Base-by-base conservation (phyloP, 768 basidiomycete genomes). In the Lentinula lateritia region DNA sequence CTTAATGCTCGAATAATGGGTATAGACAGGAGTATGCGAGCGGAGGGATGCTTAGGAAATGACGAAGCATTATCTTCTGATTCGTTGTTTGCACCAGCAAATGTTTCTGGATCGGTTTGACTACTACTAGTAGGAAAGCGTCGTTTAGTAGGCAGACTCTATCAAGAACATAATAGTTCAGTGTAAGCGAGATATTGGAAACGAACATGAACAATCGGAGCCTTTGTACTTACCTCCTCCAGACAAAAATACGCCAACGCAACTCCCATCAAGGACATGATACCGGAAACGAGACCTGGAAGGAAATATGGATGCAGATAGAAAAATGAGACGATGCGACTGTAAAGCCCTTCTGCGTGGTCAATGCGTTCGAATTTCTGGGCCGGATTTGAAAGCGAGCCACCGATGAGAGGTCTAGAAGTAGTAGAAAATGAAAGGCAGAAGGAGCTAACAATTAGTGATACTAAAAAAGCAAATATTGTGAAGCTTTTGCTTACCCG, bases 391-490 rank as follows among this genome's bases (percentile, higher is more conserved):
- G 85, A 81, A 58, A 88, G 76, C 0, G 76, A 75, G 5, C 87
- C 88, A 42, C 88, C 88, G 45, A 89, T 74, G 3, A 88, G 72
- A 3, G 87, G 85, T 3, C 86, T 86, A 66, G 12, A 12, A 62
- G 63, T 23, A 58, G 23, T 58, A 87, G 79, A 67, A 87, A 88
- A 10, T 86, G 86, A 66, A 80, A 38, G 50, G 42, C 36, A 43
- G 52, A 20, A 61, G 23, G 45, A 63, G 61, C 28, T 28, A 2
- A 3, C 28, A 13, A n/a, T 0, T 16, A 28, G 39, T 32, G 36
- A 52, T 23, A 23, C 23, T 23, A 23, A 23, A 23, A 23, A 23
- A 1, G 28, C n/a, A 28, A 28, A 28, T 28, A 28, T 4, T 28
- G 28, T 16, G 0, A 20, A 15, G 6, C 3, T 10, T 36, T 38